Evolutionary conservation across 176 grass and related monocot species (phyloP), one percentile per base, ranked within the genome.

Genomic region (Alopecurus myosuroides): DNA sequence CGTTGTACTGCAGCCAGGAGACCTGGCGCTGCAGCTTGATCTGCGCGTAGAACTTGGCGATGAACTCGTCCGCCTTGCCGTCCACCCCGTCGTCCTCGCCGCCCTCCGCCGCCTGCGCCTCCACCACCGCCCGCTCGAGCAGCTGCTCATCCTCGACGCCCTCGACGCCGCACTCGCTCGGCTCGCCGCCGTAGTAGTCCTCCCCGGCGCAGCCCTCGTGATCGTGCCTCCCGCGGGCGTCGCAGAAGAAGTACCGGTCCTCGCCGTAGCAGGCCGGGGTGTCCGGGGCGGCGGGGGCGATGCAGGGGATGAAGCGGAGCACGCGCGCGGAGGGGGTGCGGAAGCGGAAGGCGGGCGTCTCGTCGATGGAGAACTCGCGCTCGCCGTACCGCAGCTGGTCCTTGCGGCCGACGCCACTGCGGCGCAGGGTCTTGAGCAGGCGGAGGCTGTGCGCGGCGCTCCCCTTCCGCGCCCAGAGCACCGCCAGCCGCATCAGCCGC

Each of bases 351-450:
- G 48, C 58, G 1, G 93, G 96, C 7, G 93, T 98, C 58, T 98
- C 96, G 11, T 98, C 85, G 77, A 98, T 92, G 51, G 96, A 98
- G 87, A 84, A 95, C 86, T 98, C 87, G n/a, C 91, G 87, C 76
- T 97, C 89, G 45, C 91, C 96, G 72, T 44, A 33, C 17, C 39
- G 81, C 70, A 93, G 86, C 9, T 77, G 56, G 60, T 86, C 75
- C 37, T 29, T 9, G 52, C 81, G 70, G 25, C 58, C 26, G 4
- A 60, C 34, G 72, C 77, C 70, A 58, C 69, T 23, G 82, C 86
- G 87, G 1, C 85, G 89, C 42, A 97, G 80, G 63, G 81, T 82
- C 19, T 69, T 85, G 56, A 95, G 85, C 37, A 95, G 31, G 76
- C 89, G 87, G 67, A 98, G 87, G 72, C 86, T 84, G 49, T 87